Evolutionary conservation across 1,139 yeast genomes (phyloP), one percentile per base, ranked within the genome.

Genomic region (Diutina sp.): DNA sequence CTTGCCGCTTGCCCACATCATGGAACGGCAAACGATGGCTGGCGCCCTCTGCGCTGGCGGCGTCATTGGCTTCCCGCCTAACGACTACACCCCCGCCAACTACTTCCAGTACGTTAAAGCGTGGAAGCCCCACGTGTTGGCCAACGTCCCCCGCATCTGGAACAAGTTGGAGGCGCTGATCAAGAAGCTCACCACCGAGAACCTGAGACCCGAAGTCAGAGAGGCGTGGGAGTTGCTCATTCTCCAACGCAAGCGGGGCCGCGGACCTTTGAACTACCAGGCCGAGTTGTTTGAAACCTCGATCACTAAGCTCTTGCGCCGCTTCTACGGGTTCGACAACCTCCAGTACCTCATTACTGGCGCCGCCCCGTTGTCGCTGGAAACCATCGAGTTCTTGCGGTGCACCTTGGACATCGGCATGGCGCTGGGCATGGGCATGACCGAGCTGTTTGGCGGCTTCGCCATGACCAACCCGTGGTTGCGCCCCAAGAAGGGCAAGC

Each of bases 1-100:
- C 58, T 62, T 73, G 54, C 77, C 77, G 0, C 67, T 72, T 60
- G 74, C 77, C n/a, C 78, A 74, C 59, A 72, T 74, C 45, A 85
- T 79, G 65, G 67, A 67, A 58, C 61, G 70, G 46, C 68, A 65
- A 57, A 57, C 62, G 44, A 55, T 61, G 16, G 62, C 63, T 12
- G 56, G 57, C 48, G 60, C 56, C 21, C 56, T 64, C 29, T 7
- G 60, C 6, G 54, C 54, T n/a, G 69, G 69, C 41, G 61, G 59
- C 4, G 58, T 60, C 57, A 54, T 63, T 16, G 66, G 65, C 2
- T 67, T 66, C 60, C 70, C 69, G 3, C 65, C 56, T 6, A 72
- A 74, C 12, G 69, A 77, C 1, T 50, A 50, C 29, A 53, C 47
- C 1, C 56, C 55, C 45, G 61, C 68, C 50, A 65, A 64, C 50